phyloP scores from a whole-genome alignment of 2,329 filamentous ascomycete genomes.

The Fulvia fulva region DNA sequence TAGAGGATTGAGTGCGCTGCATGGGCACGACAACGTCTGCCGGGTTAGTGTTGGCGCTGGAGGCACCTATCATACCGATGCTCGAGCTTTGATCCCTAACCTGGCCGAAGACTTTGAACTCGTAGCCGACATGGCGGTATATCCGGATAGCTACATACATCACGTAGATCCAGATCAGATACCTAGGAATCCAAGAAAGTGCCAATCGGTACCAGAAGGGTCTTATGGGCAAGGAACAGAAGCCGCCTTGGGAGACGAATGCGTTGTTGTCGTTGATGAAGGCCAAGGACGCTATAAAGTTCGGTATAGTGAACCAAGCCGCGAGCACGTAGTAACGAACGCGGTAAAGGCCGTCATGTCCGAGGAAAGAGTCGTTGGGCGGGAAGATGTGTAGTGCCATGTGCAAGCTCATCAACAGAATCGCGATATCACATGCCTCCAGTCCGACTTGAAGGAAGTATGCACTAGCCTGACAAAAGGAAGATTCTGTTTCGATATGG shows the following conservation, averaged over 20 bases:
- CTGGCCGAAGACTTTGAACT: constrained; percentile 39
- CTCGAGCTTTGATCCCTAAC: constrained; percentile 26
- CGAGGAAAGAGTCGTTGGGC: constrained; percentile 40
- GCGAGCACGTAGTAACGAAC: constrained; percentile 60
- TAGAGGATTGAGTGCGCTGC: constrained; percentile 11
- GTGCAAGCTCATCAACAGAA: constrained; percentile 70
- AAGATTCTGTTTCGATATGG: constrained; percentile 8
- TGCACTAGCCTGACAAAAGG: constrained; percentile 29
- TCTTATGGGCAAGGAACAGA: constrained; percentile 64
- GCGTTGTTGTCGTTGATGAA: constrained; percentile 55
- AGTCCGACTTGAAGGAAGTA: constrained; percentile 29
- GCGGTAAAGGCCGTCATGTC: constrained; percentile 64
- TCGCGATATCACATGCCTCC: constrained; percentile 52
- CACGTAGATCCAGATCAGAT: constrained; percentile 63
- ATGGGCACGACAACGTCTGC: constrained; percentile 4
- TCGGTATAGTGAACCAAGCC: constrained; percentile 55
- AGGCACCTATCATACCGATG: constrained; percentile 8
- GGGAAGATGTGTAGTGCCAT: constrained; percentile 68
- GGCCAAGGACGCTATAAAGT: constrained; percentile 58
- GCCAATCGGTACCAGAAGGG: constrained; percentile 66
- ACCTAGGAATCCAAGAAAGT: constrained; percentile 70
- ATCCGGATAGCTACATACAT: constrained; percentile 63
- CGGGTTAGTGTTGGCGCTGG: neutral
- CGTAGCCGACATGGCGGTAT: constrained; percentile 61
- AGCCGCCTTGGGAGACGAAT: constrained; percentile 62